Evolutionary conservation across 257 asterid genomes (phyloP).

Genomic region (Primulina tabacum): DNA sequence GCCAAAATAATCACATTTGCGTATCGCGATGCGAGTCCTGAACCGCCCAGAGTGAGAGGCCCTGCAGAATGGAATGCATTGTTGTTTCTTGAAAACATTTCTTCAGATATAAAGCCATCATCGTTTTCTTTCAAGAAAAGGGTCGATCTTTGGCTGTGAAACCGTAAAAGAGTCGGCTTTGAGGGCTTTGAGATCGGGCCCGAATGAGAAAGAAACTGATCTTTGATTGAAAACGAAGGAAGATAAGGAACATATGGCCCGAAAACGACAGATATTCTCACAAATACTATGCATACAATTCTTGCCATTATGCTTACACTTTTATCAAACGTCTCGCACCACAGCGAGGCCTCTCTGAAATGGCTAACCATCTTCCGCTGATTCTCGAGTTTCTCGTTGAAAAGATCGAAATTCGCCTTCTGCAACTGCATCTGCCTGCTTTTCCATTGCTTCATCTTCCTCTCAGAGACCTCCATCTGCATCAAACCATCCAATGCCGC

Average conservation of each 20-base stretch:
- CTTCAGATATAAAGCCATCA: background rate
- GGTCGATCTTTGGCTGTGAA: constrained; percentile 47
- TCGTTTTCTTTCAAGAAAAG: constrained; percentile 29
- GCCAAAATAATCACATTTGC: constrained; percentile 61
- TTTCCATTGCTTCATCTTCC: constrained; percentile 46
- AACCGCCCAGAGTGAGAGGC: constrained; percentile 64
- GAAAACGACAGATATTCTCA: constrained; percentile 49
- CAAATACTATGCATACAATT: constrained; percentile 41
- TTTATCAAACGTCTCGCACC: constrained; percentile 64
- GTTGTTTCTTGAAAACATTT: constrained; percentile 9
- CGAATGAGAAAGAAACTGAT: constrained; percentile 42
- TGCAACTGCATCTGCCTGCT: constrained; percentile 27
- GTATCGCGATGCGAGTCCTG: constrained; percentile 69
- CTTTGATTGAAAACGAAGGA: constrained; percentile 22
- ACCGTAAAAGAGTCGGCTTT: constrained; percentile 51
- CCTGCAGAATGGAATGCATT: constrained; percentile 65
- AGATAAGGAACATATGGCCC: constrained; percentile 25
- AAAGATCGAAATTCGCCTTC: constrained; percentile 36
- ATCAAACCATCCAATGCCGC: constrained; percentile 49
- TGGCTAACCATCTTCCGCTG: constrained; percentile 57
- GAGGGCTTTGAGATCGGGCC: constrained; percentile 43
- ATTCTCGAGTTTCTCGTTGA: constrained; percentile 43
- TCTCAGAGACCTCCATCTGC: constrained; percentile 56
- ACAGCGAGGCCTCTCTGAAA: constrained; percentile 52
- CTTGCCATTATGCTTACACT: constrained; percentile 57